Base-by-base conservation (phyloP, 768 basidiomycete species). In the Tricholoma sp. region DNA sequence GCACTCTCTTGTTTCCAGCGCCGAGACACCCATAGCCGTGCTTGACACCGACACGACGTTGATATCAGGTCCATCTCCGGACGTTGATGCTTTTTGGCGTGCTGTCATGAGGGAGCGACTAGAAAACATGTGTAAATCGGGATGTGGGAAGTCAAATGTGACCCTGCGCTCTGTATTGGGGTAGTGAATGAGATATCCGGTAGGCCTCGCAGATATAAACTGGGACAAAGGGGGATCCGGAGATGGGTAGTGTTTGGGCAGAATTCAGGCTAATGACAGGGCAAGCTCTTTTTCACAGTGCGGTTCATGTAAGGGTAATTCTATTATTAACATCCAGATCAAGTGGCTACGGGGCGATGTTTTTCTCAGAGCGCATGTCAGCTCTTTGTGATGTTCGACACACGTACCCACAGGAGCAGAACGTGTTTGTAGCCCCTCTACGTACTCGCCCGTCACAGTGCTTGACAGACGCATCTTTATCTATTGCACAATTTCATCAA, bases 11-110 rank as follows among this genome's bases (percentile, higher is more conserved):
- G 70, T 82, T 28, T 65, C 60, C 4, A 74, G 74, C 17, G 71
- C 79, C 20, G 49, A 67, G 11, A 61, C 70, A 1, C 75, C 77
- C 0, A 77, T 86, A 50, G 84, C 79, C 3, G 78, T 88, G 24
- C 74, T 86, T 28, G 86, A 88, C 63, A 83, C 83, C 24, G 84
- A 84, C 3, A 83, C 81, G 24, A 83, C 81, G 4, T 73, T 83
- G 53, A 72, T 84, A 24, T 72, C 83, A 5, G 82, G 80, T 4
- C 84, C 84, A 6, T 66, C 75, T 1, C 58, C 55, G 15, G 84
- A 85, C 55, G 81, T 85, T 39, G 69, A 72, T 4, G 73, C 77
- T 6, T 77, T 88, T 61, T 87, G 76, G 78, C 55, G 70, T 12
- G 71, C 74, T 6, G 57, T 80, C 50, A 57, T 13, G 62, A 66